Base-by-base conservation (phyloP, 352 stramenopile genomes). In the Phytophthora colocasiae region DNA sequence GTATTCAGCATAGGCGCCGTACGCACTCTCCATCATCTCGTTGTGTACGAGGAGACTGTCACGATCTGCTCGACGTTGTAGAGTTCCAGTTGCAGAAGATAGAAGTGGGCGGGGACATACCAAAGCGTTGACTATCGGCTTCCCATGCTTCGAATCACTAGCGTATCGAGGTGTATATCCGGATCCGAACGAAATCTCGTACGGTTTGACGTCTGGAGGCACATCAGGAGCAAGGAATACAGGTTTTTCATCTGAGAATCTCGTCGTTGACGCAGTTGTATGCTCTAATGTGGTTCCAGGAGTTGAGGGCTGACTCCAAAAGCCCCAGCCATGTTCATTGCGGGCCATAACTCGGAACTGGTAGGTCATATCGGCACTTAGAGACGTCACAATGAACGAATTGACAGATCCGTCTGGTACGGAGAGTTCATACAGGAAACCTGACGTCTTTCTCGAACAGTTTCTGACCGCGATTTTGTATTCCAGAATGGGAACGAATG, bases 281-380 rank as follows among this genome's bases (percentile, higher is more conserved):
- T 58, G 32, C 51, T 61, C 58, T 8, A 69, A 48, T 4, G 90
- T 97, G 5, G 61, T 71, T 15, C 81, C 69, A 27, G 90, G 83
- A 8, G 58, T 39, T 11, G 85, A 93, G 0, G 89, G 85, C 27
- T 90, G 76, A 38, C 82, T 92, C 63, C 88, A 97, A 24, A 80
- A 63, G 11, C 88, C 80, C 67, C 77, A 88, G 31, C 90, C 88
- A 15, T 91, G 60, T 7, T 55, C 60, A 36, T 92, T 96, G 29
- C 81, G 69, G 11, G 82, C 89, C 10, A 89, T 78, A 2, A 97
- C 73, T 5, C 85, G 80, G 59, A 96, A 96, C 65, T 97, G 89
- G 72, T 97, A 97, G 49, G 82, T 78, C 32, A 88, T 78, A 9
- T 83, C 85, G n/a, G 82, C 81, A 40, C 82, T 91, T 4, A 97